A percentile compares a stretch with the other conserved stretches of the same genome.
These are phyloP conservation scores for Fusarium burgessii DNA, from an alignment of 2,329 filamentous ascomycete species.

Conservation along the genomic window DNA sequence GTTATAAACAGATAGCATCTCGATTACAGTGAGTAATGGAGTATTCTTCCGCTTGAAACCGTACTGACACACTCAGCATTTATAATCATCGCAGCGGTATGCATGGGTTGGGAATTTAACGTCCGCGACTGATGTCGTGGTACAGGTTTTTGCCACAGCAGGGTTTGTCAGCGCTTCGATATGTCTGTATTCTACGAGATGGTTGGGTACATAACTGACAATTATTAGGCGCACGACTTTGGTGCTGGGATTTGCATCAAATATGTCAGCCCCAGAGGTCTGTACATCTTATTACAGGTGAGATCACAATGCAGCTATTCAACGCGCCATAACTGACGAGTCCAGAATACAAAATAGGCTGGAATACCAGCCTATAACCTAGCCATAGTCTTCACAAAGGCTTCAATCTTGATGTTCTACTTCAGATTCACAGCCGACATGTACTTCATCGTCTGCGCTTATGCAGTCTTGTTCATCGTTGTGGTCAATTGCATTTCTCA, in stretches of 20 bases:
- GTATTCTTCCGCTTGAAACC: neutral
- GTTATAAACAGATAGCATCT: neutral
- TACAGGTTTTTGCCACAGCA: neutral
- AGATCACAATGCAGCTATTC: neutral
- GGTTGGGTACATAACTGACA: neutral
- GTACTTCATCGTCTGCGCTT: neutral
- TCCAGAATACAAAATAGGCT: neutral
- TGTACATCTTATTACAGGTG: neutral
- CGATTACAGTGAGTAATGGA: neutral
- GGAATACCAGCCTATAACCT: neutral
- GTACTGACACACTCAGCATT: neutral
- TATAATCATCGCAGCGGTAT: neutral
- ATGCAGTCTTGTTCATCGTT: fast-evolving
- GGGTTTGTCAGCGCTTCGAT: neutral
- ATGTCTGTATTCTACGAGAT: neutral
- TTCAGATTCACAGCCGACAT: neutral
- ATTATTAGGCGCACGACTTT: neutral
- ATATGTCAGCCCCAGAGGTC: neutral
- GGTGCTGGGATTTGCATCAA: neutral
- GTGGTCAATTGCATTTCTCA: too few species aligned
- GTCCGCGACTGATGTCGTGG: fast-evolving
- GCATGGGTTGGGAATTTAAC: neutral
- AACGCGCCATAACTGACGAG: too few species aligned
- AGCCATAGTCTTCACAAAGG: neutral
- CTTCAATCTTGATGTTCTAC: neutral